Conservation (phyloP, 2,329 filamentous ascomycete species). For the Neopestalotiopsis rosae region DNA sequence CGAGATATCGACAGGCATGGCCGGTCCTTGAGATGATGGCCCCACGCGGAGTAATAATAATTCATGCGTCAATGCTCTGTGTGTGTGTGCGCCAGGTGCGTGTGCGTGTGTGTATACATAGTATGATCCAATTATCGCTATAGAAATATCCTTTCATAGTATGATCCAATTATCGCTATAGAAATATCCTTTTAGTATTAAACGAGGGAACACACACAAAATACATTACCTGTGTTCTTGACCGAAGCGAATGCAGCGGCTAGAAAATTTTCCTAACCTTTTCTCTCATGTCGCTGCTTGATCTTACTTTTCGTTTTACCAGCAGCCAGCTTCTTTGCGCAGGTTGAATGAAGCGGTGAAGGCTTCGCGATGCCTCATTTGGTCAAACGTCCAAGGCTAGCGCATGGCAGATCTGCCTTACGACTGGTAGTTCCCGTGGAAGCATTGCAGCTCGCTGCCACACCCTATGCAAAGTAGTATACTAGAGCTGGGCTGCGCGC, state of each 20-base stretch:
- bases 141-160: conserved; percentile 16
- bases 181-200: conserved; percentile 16
- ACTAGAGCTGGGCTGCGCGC: background rate
- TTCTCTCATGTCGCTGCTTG: conserved; percentile 1
- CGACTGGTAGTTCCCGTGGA: conserved; percentile 18
- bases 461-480: background rate
- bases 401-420: conserved; percentile 22
- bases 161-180: conserved; percentile 2
- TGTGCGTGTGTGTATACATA: background rate
- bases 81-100: background rate
- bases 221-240: background rate
- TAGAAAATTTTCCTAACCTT: conserved; percentile 14
- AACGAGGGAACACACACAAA: background rate
- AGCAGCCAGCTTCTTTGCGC: background rate
- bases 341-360: conserved; percentile 20
- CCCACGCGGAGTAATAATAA: conserved; percentile 13
- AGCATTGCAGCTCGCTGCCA: conserved; percentile 2
- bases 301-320: conserved; percentile 4
- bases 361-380: conserved; percentile 20
- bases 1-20: conserved; percentile 5
- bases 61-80: conserved; percentile 16
- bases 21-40: background rate
- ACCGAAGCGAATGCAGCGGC: background rate
- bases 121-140: conserved; percentile 5
- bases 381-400: conserved; percentile 18